These are phyloP conservation scores for Podospora fimiseda DNA, from an alignment of 495 filamentous ascomycete species.

Conservation along the genomic window DNA sequence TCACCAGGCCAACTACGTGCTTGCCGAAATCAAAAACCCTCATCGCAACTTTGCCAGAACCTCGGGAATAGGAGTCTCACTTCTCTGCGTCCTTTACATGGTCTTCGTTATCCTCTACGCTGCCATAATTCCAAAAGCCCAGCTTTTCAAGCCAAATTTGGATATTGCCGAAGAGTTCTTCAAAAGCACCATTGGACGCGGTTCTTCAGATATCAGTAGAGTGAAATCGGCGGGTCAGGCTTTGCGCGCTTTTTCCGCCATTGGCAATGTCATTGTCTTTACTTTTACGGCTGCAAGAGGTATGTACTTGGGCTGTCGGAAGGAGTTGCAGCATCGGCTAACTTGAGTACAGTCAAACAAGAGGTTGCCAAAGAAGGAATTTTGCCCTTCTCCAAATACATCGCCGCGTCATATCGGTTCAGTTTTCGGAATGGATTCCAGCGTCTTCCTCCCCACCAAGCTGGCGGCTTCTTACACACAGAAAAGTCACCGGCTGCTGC, in stretches of 20 bases:
- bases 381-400: conserved; percentile 11
- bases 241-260: conserved; percentile 11
- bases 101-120: conserved; percentile 11
- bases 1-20: conserved; percentile 20
- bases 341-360: conserved; percentile 12
- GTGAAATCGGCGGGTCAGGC: conserved; percentile 21
- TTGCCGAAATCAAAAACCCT: conserved; percentile 15
- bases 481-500: conserved; percentile 16
- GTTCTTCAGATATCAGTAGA: conserved; percentile 2
- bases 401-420: conserved; percentile 17
- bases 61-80: conserved; percentile 42
- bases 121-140: conserved; percentile 15
- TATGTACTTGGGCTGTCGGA: too few relatives aligned
- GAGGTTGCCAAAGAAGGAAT: conserved; percentile 18
- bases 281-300: conserved; percentile 14
- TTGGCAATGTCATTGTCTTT: conserved; percentile 21
- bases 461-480: conserved; percentile 6
- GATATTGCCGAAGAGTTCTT: conserved; percentile 17
- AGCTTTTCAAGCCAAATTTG: conserved; percentile 7
- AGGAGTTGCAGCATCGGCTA: too few relatives aligned
- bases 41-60: conserved; percentile 15
- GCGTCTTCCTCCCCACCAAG: conserved; percentile 8
- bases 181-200: conserved; percentile 10
- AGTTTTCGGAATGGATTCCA: conserved; percentile 15
- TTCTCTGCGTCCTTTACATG: conserved; percentile 10